Conservation (phyloP, 768 basidiomycete species). For the Naganishia antarctica region DNA sequence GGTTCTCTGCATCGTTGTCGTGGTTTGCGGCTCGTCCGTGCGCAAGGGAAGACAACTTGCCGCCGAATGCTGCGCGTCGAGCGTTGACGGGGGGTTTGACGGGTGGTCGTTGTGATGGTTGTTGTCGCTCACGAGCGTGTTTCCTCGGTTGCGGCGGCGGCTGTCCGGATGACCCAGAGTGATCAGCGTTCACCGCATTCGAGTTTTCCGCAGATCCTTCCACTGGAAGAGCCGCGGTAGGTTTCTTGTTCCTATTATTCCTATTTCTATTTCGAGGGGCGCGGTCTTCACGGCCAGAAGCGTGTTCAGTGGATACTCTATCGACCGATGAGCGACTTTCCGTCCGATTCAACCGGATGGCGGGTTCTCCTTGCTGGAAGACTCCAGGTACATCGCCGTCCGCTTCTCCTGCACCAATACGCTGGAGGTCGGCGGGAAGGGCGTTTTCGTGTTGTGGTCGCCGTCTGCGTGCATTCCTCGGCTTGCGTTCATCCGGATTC, state of each 20-base stretch:
- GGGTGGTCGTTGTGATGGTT: not conserved
- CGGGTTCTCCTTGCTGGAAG: not conserved
- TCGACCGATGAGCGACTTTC: not conserved
- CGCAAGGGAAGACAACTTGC: slow-evolving; percentile 1
- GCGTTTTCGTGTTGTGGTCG: not conserved
- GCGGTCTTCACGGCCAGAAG: not conserved
- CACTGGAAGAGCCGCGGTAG: not conserved
- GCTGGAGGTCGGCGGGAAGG: not conserved
- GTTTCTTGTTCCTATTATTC: not conserved
- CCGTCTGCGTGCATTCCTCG: not conserved
- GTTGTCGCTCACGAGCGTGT: not conserved
- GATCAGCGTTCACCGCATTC: not conserved
- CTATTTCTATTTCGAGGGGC: not conserved
- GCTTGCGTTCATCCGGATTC: not conserved
- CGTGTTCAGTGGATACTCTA: not conserved
- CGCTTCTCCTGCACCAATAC: not conserved
- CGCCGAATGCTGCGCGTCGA: slow-evolving; percentile 11
- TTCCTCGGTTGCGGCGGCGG: not conserved
- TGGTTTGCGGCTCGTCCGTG: not conserved
- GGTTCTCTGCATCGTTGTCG: slow-evolving; percentile 9
- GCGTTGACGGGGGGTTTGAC: not conserved
- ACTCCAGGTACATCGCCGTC: not conserved
- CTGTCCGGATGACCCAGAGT: not conserved
- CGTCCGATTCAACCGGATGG: too few relatives aligned
- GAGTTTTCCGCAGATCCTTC: not conserved